Evolutionary conservation across 2,329 filamentous ascomycete genomes (phyloP).

Genomic region (Massarina eburnea): DNA sequence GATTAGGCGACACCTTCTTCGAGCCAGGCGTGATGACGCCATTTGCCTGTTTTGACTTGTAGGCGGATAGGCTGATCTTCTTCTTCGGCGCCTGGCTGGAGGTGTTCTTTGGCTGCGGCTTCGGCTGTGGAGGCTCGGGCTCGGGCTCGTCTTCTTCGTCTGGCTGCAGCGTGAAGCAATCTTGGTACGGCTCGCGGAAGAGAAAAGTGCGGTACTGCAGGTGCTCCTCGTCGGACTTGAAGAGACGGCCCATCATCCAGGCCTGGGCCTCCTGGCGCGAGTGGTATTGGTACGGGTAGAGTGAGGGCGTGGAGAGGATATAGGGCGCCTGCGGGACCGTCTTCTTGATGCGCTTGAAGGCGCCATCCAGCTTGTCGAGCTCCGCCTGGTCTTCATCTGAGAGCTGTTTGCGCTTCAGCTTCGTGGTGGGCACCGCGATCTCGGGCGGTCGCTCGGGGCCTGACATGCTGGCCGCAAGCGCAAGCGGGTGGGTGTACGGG

Average conservation of each 20-base stretch:
- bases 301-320: slow-evolving; percentile 51
- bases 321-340: slow-evolving; percentile 49
- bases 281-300: slow-evolving; percentile 47
- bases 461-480: slow-evolving; percentile 29
- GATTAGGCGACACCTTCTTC: slow-evolving; percentile 33
- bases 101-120: slow-evolving; percentile 37
- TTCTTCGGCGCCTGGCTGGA: slow-evolving; percentile 54
- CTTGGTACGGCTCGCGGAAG: slow-evolving; percentile 57
- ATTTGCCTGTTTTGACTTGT: slow-evolving; percentile 57
- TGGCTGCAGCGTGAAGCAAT: slow-evolving; percentile 51
- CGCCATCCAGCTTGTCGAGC: slow-evolving; percentile 43
- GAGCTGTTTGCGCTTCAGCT: slow-evolving; percentile 29
- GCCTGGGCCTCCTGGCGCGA: slow-evolving; percentile 44
- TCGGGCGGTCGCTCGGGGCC: slow-evolving; percentile 25
- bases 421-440: slow-evolving; percentile 26
- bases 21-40: slow-evolving; percentile 31
- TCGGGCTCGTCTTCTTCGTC: slow-evolving; percentile 57
- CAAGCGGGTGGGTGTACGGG: neutral
- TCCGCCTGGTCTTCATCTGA: slow-evolving; percentile 38
- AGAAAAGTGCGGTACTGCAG: slow-evolving; percentile 65
- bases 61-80: slow-evolving; percentile 63
- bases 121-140: slow-evolving; percentile 45
- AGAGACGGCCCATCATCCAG: slow-evolving; percentile 55
- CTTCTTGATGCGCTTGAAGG: slow-evolving; percentile 47
- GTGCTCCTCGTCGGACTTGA: slow-evolving; percentile 57